Evolutionary conservation across 2,329 filamentous ascomycete species (phyloP), one percentile per base, ranked within the genome.

Genomic region (Stemphylium vesicarium): DNA sequence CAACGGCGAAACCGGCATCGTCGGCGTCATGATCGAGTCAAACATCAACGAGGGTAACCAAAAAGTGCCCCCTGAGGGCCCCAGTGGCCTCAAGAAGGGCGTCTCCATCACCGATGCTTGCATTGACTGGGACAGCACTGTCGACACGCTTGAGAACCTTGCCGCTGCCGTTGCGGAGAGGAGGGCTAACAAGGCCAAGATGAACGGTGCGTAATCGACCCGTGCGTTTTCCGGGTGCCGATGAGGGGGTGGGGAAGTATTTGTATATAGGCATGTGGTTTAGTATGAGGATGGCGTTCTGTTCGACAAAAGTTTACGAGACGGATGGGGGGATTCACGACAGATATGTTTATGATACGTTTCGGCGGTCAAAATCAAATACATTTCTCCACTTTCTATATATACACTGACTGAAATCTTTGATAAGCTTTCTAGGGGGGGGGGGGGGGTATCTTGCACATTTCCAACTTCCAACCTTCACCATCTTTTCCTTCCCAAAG

Each of bases 21-120:
- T 98, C 63, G 95, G 93, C 75, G 92, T 98, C 73, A 99, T 99
- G 94, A 96, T 99, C 68, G 94, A 99, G 82, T 96, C 92, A 72
- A 94, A 98, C 80, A 94, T 98, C 82, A 87, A 94, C 77, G 95
- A 96, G 80, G 88, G 86, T 69, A 78, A 77, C 71, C 80, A 82
- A 64, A 96, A 96, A 81, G 91, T 96, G 1, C 92, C 92, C 0
- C 77, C 87, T 1, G 91, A 96, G 77, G 94, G 93, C 8, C 89
- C 90, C 7, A 76, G 86, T 1, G 90, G 78, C 7, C 83, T 97
- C 46, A 91, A 92, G 82, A 92, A 91, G 79, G 93, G 93, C 65
- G 90, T 97, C 70, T 94, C 89, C 77, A 97, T 97, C 78, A 97
- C 93, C 1, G 93, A 97, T 76, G 94, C 93, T 51, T 99, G 94